Conservation (phyloP, 257 asterid genomes). For the Solanum boliviense region DNA sequence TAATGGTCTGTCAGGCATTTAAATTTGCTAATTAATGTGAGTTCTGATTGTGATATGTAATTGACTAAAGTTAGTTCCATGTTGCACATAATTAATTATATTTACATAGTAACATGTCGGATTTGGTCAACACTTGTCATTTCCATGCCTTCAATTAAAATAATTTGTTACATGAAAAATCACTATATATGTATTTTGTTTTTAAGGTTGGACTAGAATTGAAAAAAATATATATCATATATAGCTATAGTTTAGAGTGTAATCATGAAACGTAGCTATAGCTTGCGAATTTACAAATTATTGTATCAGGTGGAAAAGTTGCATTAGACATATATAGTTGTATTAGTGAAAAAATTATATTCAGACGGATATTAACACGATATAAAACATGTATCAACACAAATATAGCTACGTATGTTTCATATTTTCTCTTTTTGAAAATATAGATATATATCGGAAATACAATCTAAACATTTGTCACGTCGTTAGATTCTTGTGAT, state of each 20-base stretch:
- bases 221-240: too few species aligned
- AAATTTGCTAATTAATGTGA: neutral
- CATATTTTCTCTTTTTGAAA: neutral
- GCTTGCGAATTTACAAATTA: neutral
- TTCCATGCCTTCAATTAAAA: neutral
- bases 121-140: neutral
- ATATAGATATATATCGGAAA: too few species aligned
- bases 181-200: neutral
- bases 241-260: neutral
- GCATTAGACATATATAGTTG: too few species aligned
- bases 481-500: too few species aligned
- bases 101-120: neutral
- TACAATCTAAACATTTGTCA: too few species aligned
- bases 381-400: too few species aligned
- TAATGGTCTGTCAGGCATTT: neutral
- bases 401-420: too few species aligned
- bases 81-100: neutral
- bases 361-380: too few species aligned
- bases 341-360: too few species aligned
- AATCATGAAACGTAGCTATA: too few species aligned
- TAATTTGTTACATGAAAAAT: neutral
- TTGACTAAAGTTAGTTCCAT: neutral
- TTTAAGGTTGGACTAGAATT: too few species aligned
- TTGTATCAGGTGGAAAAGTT: neutral
- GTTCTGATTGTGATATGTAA: neutral